These are phyloP conservation scores for Leishmania martiniquensis DNA, from an alignment of 208 protist species.

Conservation along the genomic window DNA sequence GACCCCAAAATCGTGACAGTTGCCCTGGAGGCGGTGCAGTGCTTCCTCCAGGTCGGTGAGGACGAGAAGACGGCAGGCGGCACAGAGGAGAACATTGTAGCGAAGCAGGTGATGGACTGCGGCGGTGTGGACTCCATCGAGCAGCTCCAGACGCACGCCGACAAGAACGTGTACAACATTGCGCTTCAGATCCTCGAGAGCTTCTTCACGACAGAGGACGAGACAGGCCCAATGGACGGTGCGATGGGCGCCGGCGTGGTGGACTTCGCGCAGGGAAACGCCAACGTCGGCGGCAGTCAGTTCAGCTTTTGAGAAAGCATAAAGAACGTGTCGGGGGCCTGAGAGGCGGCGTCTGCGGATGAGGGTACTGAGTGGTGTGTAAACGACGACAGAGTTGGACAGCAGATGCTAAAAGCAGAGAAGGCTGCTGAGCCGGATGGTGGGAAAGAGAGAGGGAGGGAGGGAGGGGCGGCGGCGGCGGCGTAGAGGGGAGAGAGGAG, in stretches of 20 bases:
- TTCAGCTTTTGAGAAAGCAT: conserved; percentile 39
- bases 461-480: too few relatives aligned
- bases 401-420: neutral
- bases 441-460: neutral
- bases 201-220: conserved; percentile 88
- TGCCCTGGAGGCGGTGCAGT: conserved; percentile 96
- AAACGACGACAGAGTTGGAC: neutral
- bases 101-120: conserved; percentile 89
- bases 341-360: neutral
- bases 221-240: conserved; percentile 20
- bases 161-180: conserved; percentile 96
- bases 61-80: conserved; percentile 46
- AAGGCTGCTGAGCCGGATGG: neutral
- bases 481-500: neutral
- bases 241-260: conserved; percentile 14
- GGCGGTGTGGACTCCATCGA: conserved; percentile 96
- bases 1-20: conserved; percentile 95
- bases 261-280: conserved; percentile 27
- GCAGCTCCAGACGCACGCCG: conserved; percentile 92
- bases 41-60: conserved; percentile 91
- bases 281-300: conserved; percentile 17
- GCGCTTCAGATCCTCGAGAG: conserved; percentile 92
- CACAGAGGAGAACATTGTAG: conserved; percentile 65
- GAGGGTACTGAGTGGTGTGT: neutral
- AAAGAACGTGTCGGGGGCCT: neutral